Conservation (phyloP, 305 asterid genomes). For the Fraxinus xanthoxyloides region DNA sequence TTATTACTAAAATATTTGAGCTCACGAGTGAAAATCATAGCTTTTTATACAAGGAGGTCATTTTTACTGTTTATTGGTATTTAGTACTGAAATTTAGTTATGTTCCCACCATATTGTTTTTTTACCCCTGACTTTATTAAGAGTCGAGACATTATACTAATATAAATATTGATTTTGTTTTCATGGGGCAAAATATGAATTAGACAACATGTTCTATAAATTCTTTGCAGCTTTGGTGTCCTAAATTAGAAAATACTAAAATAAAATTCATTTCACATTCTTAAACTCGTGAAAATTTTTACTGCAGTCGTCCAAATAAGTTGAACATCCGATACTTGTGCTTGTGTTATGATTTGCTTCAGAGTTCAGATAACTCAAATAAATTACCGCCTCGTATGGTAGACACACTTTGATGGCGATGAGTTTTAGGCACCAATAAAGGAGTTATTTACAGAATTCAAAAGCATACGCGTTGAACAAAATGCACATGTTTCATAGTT, state of each 20-base stretch:
- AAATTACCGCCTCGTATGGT: background rate
- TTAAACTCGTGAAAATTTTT: background rate
- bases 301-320: constrained; percentile 9
- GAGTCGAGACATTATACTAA: background rate
- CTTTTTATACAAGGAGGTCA: background rate
- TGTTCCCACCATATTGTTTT: background rate
- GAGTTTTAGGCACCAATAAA: background rate
- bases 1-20: background rate
- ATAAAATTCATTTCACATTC: background rate
- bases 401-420: background rate
- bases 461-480: background rate
- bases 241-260: background rate
- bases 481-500: background rate
- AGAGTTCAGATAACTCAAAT: background rate
- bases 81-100: background rate
- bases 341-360: background rate
- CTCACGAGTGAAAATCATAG: background rate
- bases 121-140: background rate
- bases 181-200: background rate
- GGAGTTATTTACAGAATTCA: background rate
- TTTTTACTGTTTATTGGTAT: background rate
- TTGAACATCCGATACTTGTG: background rate
- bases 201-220: background rate
- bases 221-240: background rate
- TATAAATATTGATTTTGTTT: background rate